Percentiles rank a stretch among this genome's conserved stretches.
Evolutionary conservation across 441 rosid species (phyloP).

Genomic region (Bruguiera hainesii): DNA sequence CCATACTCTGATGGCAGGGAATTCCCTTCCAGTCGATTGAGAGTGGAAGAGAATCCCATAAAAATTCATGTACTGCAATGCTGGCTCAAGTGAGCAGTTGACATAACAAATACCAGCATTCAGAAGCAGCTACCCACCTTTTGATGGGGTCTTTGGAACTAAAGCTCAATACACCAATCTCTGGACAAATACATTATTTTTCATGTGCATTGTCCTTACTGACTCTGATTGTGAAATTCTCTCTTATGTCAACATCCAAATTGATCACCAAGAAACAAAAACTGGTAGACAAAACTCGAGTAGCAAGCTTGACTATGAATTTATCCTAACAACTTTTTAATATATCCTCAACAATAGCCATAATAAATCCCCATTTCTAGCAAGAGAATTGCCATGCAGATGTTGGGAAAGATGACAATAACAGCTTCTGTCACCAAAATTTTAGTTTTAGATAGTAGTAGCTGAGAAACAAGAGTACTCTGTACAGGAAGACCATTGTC

Average conservation of each 20-base stretch:
- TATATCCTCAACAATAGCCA: conserved; percentile 10
- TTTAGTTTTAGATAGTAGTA: not conserved
- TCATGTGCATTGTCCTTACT: too few species aligned
- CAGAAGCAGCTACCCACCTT: not conserved
- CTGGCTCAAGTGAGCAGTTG: conserved; percentile 27
- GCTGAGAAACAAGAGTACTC: not conserved
- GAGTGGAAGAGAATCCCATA: conserved; percentile 20
- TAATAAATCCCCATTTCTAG: not conserved
- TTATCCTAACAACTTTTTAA: conserved; percentile 2
- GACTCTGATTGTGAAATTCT: not conserved
- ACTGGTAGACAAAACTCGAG: not conserved
- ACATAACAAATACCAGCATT: conserved; percentile 12
- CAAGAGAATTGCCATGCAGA: not conserved
- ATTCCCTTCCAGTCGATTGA: not conserved
- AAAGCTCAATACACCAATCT: conserved; percentile 13
- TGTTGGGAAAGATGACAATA: not conserved
- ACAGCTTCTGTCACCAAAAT: conserved; percentile 7
- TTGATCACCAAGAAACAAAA: not conserved
- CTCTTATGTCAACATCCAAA: not conserved
- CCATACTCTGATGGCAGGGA: not conserved
- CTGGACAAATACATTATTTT: not conserved
- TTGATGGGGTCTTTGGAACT: conserved; percentile 18
- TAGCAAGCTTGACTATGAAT: not conserved
- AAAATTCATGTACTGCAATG: conserved; percentile 20
- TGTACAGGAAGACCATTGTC: not conserved